Base-by-base conservation (phyloP, 352 stramenopile species). In the Globisporangium emineosum region DNA sequence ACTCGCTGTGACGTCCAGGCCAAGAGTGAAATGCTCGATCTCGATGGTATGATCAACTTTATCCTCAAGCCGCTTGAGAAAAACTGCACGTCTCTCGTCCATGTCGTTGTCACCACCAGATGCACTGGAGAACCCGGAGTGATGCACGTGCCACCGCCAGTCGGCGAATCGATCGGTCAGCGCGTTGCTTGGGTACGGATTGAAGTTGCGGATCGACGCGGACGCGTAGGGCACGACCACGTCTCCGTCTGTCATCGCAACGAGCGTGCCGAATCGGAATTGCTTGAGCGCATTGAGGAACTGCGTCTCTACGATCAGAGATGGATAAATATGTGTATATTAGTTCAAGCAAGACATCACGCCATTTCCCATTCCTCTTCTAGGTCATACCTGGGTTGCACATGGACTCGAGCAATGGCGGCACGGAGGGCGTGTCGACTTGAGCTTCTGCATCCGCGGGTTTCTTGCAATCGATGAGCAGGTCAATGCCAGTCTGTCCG, bases 191-290 rank as follows among this genome's bases (percentile, higher is more conserved):
- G 64, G 70, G 59, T 90, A 93, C 7, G 78, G 83, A 60, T 81
- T 91, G 64, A 79, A 77, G 56, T 78, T 93, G 32, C 78, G 79
- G 60, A 93, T 87, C 35, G 85, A 88, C 8, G 81, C 82, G 5
- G 85, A 91, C 5, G 82, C 69, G 33, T 86, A 91, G 27, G 82
- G 85, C 32, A 93, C 85, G 33, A 91, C 69, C 19, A 91, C 64
- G 42, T 93, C 85, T 29, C 85, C 85, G 25, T 93, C 82, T 12
- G 83, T 86, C 76, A 93, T 88, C 17, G 85, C 85, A 21, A 93
- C 69, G 30, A 92, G 66, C 15, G 83, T 92, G 47, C 83, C 83
- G 57, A 81, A 60, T 15, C 65, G 69, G 42, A 92, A 92, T 27
- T 67, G 69, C 21, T 75, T 77, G 12, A 92, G 68, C n/a, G 81